A percentile compares a stretch with the other conserved stretches of the same genome.
phyloP scores from a whole-genome alignment of 2,329 filamentous ascomycete genomes.

The Arthrobotrys conoides region DNA sequence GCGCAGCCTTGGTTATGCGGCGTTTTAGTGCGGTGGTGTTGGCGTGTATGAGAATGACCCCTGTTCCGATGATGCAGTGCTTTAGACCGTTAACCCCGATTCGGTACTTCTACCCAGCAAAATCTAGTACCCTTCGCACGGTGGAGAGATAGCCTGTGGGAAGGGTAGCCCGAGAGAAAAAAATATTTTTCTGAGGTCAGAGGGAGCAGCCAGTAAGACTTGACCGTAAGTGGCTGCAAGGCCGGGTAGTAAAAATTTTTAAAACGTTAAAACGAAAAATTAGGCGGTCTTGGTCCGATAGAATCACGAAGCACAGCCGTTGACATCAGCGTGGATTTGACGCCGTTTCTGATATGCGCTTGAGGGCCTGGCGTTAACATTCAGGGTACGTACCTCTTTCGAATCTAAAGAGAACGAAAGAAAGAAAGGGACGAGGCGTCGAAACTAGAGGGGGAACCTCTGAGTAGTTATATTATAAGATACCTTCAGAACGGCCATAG shows the following conservation, averaged over 20 bases:
- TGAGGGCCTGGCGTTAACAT: neutral
- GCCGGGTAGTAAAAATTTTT: conserved; percentile 10
- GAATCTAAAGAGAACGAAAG: neutral
- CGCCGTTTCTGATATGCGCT: conserved; percentile 34
- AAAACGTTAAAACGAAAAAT: conserved; percentile 31
- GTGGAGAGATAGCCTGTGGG: conserved; percentile 34
- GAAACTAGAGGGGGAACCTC: conserved; percentile 20
- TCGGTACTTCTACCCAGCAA: conserved; percentile 39
- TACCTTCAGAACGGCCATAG: neutral
- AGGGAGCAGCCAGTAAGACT: conserved; percentile 24
- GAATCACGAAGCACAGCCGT: conserved; percentile 35
- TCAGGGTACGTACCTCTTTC: conserved; percentile 30
- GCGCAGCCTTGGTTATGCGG: conserved; percentile 39
- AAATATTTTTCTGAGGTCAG: conserved; percentile 21
- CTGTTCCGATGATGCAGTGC: conserved; percentile 39
- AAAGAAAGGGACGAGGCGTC: conserved; percentile 12
- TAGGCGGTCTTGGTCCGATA: conserved; percentile 15
- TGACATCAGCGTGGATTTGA: conserved; percentile 36
- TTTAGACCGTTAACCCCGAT: conserved; percentile 30
- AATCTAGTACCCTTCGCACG: conserved; percentile 30
- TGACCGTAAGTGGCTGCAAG: conserved; percentile 12
- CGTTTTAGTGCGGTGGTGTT: conserved; percentile 40
- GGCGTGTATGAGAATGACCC: conserved; percentile 38
- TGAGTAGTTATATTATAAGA: conserved; percentile 52
- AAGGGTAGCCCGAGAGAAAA: conserved; percentile 11